These are phyloP conservation scores for Pleurotus sapidus DNA, from an alignment of 768 basidiomycete species.

Conservation along the genomic window DNA sequence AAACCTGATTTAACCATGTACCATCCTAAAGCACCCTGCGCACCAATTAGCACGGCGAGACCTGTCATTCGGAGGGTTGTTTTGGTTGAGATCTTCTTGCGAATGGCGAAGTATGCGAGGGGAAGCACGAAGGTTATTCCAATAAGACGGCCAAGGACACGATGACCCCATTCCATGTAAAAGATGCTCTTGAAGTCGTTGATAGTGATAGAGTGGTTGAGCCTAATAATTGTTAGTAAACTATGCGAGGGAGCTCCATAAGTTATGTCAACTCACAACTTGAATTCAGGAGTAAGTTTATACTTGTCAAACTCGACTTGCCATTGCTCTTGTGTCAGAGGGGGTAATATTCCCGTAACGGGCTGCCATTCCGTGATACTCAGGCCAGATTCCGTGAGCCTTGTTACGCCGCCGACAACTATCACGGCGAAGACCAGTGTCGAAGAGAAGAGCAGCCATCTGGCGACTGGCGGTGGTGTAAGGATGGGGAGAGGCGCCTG, in stretches of 20 bases:
- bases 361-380: constrained; percentile 99
- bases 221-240: constrained; percentile 38
- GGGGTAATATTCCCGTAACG: constrained; percentile 85
- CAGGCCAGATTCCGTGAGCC: constrained; percentile 94
- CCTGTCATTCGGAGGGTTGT: constrained; percentile 65
- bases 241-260: neutral
- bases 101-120: constrained; percentile 73
- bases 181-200: constrained; percentile 95
- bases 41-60: constrained; percentile 81
- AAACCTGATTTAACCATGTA: constrained; percentile 99
- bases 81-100: constrained; percentile 62
- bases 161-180: constrained; percentile 98
- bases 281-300: constrained; percentile 92
- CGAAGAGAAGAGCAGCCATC: constrained; percentile 85
- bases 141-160: constrained; percentile 86
- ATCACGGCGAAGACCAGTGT: constrained; percentile 88
- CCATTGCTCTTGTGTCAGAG: constrained; percentile 77
- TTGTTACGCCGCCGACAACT: constrained; percentile 93
- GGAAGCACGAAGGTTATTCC: constrained; percentile 84
- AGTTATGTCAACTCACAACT: constrained; percentile 63
- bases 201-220: constrained; percentile 86
- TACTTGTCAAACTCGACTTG: constrained; percentile 90
- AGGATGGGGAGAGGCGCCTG: constrained; percentile 45
- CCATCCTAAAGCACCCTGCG: constrained; percentile 93
- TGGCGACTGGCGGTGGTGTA: constrained; percentile 66